These are phyloP conservation scores for Paecilomyces formosus DNA, from an alignment of 2,329 filamentous ascomycete genomes.

Conservation along the genomic window DNA sequence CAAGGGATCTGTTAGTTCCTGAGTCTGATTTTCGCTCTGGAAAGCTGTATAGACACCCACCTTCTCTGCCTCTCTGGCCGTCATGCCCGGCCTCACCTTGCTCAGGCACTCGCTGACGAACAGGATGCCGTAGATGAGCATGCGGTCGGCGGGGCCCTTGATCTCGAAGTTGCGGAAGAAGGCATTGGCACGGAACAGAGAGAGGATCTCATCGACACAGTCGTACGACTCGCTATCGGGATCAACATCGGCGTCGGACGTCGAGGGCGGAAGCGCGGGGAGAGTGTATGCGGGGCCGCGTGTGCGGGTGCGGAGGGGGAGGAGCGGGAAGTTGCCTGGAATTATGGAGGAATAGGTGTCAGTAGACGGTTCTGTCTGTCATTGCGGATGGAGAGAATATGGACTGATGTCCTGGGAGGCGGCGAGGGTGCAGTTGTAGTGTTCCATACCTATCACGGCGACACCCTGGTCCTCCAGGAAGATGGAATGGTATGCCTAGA, in stretches of 20 bases:
- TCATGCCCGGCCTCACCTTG: slow-evolving; percentile 74
- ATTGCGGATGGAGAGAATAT: neutral
- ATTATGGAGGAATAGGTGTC: neutral
- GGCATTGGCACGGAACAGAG: slow-evolving; percentile 93
- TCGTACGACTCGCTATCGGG: slow-evolving; percentile 91
- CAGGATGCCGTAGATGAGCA: slow-evolving; percentile 93
- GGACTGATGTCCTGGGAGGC: neutral
- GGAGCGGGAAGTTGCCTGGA: slow-evolving; percentile 84
- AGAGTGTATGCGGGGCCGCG: slow-evolving; percentile 92
- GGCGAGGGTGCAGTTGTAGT: neutral
- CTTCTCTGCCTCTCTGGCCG: slow-evolving; percentile 59
- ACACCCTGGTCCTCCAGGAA: slow-evolving; percentile 75
- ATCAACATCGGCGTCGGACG: slow-evolving; percentile 50
- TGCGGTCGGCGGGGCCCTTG: slow-evolving; percentile 86
- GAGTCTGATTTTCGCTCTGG: neutral
- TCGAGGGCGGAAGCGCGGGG: slow-evolving; percentile 53
- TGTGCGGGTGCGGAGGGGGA: slow-evolving; percentile 89
- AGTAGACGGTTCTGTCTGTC: neutral
- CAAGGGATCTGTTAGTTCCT: neutral
- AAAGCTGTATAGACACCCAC: slow-evolving; percentile 21
- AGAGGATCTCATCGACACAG: slow-evolving; percentile 86
- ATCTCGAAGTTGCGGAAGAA: slow-evolving; percentile 99
- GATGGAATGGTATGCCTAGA: slow-evolving; percentile 92
- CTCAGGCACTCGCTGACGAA: slow-evolving; percentile 85
- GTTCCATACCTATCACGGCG: slow-evolving; percentile 51